Base-by-base conservation (phyloP, 495 filamentous ascomycete genomes). In the Podospora anserina region DNA sequence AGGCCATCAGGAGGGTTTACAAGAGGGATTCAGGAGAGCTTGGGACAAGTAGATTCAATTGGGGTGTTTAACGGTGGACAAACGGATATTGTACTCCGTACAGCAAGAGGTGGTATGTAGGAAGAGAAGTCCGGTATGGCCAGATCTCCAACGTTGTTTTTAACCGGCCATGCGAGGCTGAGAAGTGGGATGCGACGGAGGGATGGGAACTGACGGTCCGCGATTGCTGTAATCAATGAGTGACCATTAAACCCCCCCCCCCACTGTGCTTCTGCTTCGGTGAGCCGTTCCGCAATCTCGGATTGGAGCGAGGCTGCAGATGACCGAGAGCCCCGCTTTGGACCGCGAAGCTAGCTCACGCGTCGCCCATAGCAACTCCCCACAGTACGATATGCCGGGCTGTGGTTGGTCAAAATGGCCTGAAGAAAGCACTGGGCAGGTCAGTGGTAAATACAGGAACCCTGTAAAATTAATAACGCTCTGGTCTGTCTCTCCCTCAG, bases 301-400 rank as follows among this genome's bases (percentile, higher is more conserved):
- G n/a, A 58, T 58, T 58, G 55, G 55, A 58, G 39, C 39, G 13
- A 3, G 1, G 2, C 9, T 49, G 39, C 39, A 49, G 39, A 49
- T 13, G 39, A 49, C 39, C 7, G 55, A 23, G 13, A 26, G 18
- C 61, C 61, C 61, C 61, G 34, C 61, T 34, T 34, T 44, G 16
- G 61, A 3, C 32, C 16, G 32, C 11, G 27, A 6, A 49, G 28
- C 60, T 61, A 58, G 55, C 55, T 58, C 23, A 9, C 66, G 55
- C 64, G 71, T 73, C 67, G 67, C 66, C 69, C 72, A 28, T 70
- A 39, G 65, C 72, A 74, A 74, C 72, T 44, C 26, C 13, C 23
- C 53, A 30, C 53, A 23, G 9, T 54, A 11, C 34, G 1, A 9
- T 26, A 32, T 1, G 6, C 27, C 19, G 5, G 19, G 11, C 15